Evolutionary conservation across 2,329 filamentous ascomycete species (phyloP), one percentile per base, ranked within the genome.

Genomic region (Conoideocrella luteorostrata): DNA sequence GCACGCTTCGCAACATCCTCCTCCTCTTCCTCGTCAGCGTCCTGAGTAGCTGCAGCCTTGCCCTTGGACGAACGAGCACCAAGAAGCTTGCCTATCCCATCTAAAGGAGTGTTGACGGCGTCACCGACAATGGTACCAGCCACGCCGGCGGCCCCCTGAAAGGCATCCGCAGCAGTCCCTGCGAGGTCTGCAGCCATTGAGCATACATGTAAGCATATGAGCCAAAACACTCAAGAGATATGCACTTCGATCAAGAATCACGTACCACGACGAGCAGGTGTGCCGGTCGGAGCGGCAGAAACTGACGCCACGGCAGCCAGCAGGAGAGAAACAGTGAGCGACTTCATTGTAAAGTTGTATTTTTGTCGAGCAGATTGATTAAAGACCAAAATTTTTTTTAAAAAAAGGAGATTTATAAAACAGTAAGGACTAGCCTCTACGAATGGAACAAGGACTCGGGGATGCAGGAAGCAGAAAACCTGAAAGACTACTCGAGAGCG

Each of bases 201-300:
- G n/a, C 15, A 12, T 7, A 9, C 10, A 13, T 28, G 12, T 18
- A 17, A 18, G n/a, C n/a, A n/a, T n/a, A n/a, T n/a, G n/a, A n/a
- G n/a, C n/a, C n/a, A n/a, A n/a, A n/a, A n/a, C n/a, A n/a, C n/a
- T n/a, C n/a, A n/a, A n/a, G n/a, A n/a, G n/a, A n/a, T n/a, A n/a
- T n/a, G n/a, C n/a, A n/a, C n/a, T n/a, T n/a, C n/a, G n/a, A n/a
- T n/a, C n/a, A n/a, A n/a, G n/a, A n/a, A n/a, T n/a, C n/a, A n/a
- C 24, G 5, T 29, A 40, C 38, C 34, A 30, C 23, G 41, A n/a
- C 34, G 33, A 22, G 12, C 24, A 15, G 17, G 5, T n/a, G 34
- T 22, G 39, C 29, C 18, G 10, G 34, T 10, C 18, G 42, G 42
- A 23, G 35, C 42, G 35, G 42, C 42, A 11, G 42, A 44, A 12